Conservation (phyloP, 768 basidiomycete genomes). For the Lactifluus echinatus region DNA sequence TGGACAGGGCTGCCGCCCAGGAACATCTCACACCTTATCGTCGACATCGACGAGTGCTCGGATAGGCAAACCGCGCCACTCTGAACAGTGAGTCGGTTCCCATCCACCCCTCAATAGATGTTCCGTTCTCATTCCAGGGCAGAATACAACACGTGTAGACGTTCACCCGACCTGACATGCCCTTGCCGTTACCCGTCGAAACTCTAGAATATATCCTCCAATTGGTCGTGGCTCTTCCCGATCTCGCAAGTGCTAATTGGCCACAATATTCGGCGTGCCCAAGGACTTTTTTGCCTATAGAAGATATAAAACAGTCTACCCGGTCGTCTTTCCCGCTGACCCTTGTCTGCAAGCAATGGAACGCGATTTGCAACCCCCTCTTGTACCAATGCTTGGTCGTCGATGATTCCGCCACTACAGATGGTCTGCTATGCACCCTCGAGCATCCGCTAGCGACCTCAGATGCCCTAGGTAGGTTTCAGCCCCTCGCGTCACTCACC, state of each 20-base stretch:
- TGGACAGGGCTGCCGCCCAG: not conserved
- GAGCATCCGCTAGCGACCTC: not conserved
- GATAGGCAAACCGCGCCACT: too few relatives aligned
- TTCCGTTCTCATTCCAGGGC: not conserved
- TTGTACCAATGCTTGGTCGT: slow-evolving; percentile 10
- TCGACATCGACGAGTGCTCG: not conserved
- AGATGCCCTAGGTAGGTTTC: not conserved
- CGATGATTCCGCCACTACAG: not conserved
- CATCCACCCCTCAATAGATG: too few relatives aligned
- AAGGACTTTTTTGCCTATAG: not conserved
- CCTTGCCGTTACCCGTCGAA: slow-evolving; percentile 7
- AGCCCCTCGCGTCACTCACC: slow-evolving; percentile 3
- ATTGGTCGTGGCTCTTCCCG: not conserved
- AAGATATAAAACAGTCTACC: slow-evolving; percentile 1
- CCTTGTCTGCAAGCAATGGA: slow-evolving; percentile 15
- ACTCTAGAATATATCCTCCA: slow-evolving; percentile 1
- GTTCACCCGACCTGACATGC: not conserved
- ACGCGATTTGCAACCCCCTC: slow-evolving; percentile 2
- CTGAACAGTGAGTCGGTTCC: too few relatives aligned
- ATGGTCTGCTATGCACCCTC: not conserved
- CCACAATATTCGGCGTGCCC: not conserved
- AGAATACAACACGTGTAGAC: not conserved
- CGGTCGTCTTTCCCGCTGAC: not conserved
- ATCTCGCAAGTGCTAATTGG: not conserved
- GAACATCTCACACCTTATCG: not conserved